phyloP scores from a whole-genome alignment of 352 stramenopile genomes.

The Phytophthora palmivora region DNA sequence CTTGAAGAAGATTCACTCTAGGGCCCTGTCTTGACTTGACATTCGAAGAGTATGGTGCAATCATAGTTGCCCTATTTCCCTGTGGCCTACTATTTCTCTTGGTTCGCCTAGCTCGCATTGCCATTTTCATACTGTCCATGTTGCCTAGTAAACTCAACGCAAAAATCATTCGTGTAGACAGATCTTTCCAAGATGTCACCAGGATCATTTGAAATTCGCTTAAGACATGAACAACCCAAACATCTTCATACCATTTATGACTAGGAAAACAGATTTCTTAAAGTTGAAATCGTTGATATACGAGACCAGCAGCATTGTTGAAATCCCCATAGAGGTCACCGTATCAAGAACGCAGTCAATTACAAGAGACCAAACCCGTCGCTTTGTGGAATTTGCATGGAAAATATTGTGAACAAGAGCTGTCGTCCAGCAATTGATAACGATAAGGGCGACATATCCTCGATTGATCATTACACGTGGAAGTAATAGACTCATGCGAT shows the following conservation, averaged over 20 bases:
- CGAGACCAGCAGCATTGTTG: slow-evolving; percentile 8
- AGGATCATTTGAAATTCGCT: slow-evolving; percentile 43
- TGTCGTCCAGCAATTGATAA: slow-evolving; percentile 40
- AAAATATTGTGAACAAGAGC: slow-evolving; percentile 28
- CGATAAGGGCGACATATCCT: slow-evolving; percentile 23
- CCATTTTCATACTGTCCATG: slow-evolving; percentile 38
- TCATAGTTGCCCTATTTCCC: slow-evolving; percentile 7
- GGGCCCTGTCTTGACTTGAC: neutral
- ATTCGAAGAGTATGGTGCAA: slow-evolving; percentile 7
- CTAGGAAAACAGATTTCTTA: slow-evolving; percentile 4
- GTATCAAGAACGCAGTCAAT: slow-evolving; percentile 29
- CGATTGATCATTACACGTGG: slow-evolving; percentile 29
- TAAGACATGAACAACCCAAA: slow-evolving; percentile 33
- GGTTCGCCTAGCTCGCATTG: neutral
- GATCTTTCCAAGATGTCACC: slow-evolving; percentile 31
- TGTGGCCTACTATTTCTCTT: slow-evolving; percentile 1
- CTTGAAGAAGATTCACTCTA: slow-evolving; percentile 4
- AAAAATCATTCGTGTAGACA: slow-evolving; percentile 24
- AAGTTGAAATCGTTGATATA: slow-evolving; percentile 26
- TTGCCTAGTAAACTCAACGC: slow-evolving; percentile 35
- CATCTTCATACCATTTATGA: slow-evolving; percentile 29
- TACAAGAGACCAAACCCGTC: slow-evolving; percentile 13
- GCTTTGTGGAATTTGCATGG: slow-evolving; percentile 6
- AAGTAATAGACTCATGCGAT: slow-evolving; percentile 31
- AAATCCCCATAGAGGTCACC: slow-evolving; percentile 31